Evolutionary conservation across 768 basidiomycete species (phyloP), one percentile per base, ranked within the genome.

Genomic region (Pisolithus tinctorius): DNA sequence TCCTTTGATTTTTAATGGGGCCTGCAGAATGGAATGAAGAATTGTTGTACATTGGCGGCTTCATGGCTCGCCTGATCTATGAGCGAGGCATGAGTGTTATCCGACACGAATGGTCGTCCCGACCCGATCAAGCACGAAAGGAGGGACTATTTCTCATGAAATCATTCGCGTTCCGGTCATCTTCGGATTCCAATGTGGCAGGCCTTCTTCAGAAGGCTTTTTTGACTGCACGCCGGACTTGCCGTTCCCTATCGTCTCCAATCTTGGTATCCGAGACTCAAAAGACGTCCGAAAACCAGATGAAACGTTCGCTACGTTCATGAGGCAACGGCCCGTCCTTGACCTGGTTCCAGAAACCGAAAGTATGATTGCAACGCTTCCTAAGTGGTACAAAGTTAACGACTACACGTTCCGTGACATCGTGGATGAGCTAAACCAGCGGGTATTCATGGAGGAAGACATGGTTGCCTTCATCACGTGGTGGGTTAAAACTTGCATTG

Each of bases 121-220:
- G 4, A 50, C 42, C 34, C 17, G 40, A 26, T 6, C 34, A 47
- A 6, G 36, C 27, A 11, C 55, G 36, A 39, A 47, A 30, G 38
- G 51, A 51, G 41, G 83, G 81, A 9, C 66, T 90, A 16, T 90
- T 92, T 59, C 79, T 85, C 5, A 74, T 96, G 51, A 79, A 79
- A 49, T 95, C 93, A 71, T 97, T 96, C 72, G 85, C 88, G 0
- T 96, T 89, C 68, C 79, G 82, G 54, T 70, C 78, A 2, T 93
- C 93, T 0, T 93, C 94, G 1, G 88, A 86, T 0, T 61, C 79
- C 5, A 79, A 86, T 40, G 86, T 95, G 20, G 83, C 88, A 0
- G 69, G 67, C 10, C 65, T 79, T 17, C 75, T 93, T 53, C 83
- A 89, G 62, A 69, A 74, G 1, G 81, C 84, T 1, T 95, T 95